Evolutionary conservation across 805 yeast genomes (phyloP).

Genomic region (Candida lessepsii): DNA sequence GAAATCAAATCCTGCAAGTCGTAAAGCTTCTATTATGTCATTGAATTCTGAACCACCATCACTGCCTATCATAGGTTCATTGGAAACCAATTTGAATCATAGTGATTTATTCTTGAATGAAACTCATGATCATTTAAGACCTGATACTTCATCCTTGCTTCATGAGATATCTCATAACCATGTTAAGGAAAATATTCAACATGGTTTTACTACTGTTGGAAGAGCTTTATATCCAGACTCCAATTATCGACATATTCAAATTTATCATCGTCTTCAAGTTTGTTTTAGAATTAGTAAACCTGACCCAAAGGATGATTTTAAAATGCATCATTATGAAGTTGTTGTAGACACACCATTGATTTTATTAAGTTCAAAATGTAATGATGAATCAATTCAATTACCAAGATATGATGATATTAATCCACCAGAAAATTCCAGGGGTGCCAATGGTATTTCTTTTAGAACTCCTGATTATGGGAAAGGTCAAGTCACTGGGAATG

Average conservation of each 20-base stretch:
- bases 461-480: slow-evolving; percentile 36
- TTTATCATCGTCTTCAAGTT: slow-evolving; percentile 68
- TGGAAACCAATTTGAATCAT: slow-evolving; percentile 40
- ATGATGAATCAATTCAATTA: slow-evolving; percentile 39
- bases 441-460: slow-evolving; percentile 24
- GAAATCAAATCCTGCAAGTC: slow-evolving; percentile 19
- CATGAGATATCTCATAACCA: slow-evolving; percentile 23
- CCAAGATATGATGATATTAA: slow-evolving; percentile 38
- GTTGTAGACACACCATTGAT: slow-evolving; percentile 75
- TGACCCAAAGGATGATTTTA: slow-evolving; percentile 44
- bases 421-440: not conserved
- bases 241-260: slow-evolving; percentile 59
- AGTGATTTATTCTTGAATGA: slow-evolving; percentile 15
- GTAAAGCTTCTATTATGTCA: slow-evolving; percentile 28
- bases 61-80: slow-evolving; percentile 38
- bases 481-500: slow-evolving; percentile 21
- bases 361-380: slow-evolving; percentile 41
- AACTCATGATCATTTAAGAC: slow-evolving; percentile 21
- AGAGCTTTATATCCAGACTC: slow-evolving; percentile 60
- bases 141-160: slow-evolving; percentile 30
- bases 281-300: slow-evolving; percentile 67
- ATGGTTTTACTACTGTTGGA: slow-evolving; percentile 34
- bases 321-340: slow-evolving; percentile 74
- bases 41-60: slow-evolving; percentile 15
- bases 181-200: slow-evolving; percentile 27